Evolutionary conservation across 225 moss, liverwort and hornwort species (phyloP), one percentile per base, ranked within the genome.

Genomic region (Anthoceros angustus): DNA sequence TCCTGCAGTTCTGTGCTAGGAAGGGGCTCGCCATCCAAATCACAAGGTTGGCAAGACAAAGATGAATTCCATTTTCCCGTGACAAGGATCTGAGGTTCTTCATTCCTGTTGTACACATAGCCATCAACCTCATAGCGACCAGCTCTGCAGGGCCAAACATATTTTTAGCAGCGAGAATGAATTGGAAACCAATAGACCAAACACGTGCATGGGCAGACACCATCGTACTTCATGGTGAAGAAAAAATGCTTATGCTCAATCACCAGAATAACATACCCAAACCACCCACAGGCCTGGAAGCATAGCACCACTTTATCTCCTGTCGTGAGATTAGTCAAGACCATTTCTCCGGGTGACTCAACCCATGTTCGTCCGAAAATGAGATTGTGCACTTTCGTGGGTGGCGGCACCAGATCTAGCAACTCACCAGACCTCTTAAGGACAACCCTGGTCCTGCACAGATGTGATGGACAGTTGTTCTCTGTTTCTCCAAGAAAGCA

Each of bases 221-320:
- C 23, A 26, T 39, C 9, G 55, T 8, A 39, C 8, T 23, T 15
- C 55, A 9, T 55, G 14, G 49, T 4, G 4, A 0, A 15, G n/a
- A 55, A 55, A 55, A 55, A 55, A 9, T 46, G 11, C 45, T 32
- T 1, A 32, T 32, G 32, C 1, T 32, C 32, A 32, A 41, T 65
- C 40, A 38, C 65, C 40, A 21, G 38, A 39, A n/a, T 9, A 40
- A 24, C 81, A 55, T 78, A 86, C 89, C 98, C 92, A 24, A 98
- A 98, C 98, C 98, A 98, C 26, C 98, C 95, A 70, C 98, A 98
- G 8, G 98, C 87, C 75, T 98, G 98, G 72, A 98, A 98, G 71
- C 87, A 92, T 38, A 92, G 75, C 12, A 98, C 85, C 38, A 80
- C 98, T 77, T 98, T 98, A n/a, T 75, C 84, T 42, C 92, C 98